These are phyloP conservation scores for Cryptococcus sp. DNA, from an alignment of 1,284 basidiomycete species.

Conservation along the genomic window DNA sequence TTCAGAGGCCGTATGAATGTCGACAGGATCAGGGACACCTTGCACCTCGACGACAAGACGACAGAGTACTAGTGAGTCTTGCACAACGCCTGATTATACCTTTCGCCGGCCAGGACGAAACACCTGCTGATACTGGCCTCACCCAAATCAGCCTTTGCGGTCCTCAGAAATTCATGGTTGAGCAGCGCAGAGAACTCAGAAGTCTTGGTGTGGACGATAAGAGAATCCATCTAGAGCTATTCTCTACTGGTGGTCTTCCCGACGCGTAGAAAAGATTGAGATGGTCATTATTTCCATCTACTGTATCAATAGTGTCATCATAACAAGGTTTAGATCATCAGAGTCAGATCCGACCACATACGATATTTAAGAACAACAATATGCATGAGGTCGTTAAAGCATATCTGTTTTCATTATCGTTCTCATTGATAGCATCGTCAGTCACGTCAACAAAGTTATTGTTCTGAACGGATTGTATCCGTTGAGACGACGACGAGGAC, in stretches of 20 bases:
- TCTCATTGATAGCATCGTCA: too few relatives aligned
- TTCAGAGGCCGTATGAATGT: slow-evolving; percentile 25
- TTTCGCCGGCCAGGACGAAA: neutral
- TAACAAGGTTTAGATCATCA: neutral
- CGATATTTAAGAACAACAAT: too few relatives aligned
- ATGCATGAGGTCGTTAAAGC: too few relatives aligned
- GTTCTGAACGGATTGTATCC: too few relatives aligned
- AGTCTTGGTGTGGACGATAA: slow-evolving; percentile 26
- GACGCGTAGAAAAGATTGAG: neutral
- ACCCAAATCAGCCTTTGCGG: slow-evolving; percentile 29
- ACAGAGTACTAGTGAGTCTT: slow-evolving; percentile 33
- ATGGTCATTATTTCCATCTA: too few relatives aligned
- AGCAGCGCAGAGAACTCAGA: slow-evolving; percentile 20
- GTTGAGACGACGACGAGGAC: too few relatives aligned
- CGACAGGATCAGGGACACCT: slow-evolving; percentile 14
- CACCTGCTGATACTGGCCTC: neutral
- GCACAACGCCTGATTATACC: neutral
- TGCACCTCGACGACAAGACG: slow-evolving; percentile 27
- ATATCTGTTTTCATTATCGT: too few relatives aligned
- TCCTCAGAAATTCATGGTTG: slow-evolving; percentile 35
- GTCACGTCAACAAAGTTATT: too few relatives aligned
- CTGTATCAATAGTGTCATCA: neutral
- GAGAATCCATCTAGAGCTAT: slow-evolving; percentile 36
- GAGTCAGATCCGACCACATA: too few relatives aligned
- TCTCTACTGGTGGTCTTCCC: slow-evolving; percentile 30